Evolutionary conservation across 139 green algal species (phyloP).

Genomic region (Zygnema cylindricum): DNA sequence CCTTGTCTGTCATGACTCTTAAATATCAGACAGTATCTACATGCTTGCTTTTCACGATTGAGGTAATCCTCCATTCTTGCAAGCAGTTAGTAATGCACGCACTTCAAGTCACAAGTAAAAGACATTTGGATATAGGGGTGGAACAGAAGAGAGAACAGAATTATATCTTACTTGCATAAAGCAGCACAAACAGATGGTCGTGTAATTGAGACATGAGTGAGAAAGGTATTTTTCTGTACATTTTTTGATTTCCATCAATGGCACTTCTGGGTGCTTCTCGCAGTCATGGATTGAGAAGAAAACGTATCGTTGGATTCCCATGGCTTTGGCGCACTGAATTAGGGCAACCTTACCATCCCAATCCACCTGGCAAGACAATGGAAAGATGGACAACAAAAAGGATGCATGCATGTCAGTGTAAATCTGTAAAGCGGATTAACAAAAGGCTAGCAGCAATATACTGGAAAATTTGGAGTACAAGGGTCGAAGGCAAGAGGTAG

Average conservation of each 20-base stretch:
- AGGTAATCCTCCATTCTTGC: too few species aligned
- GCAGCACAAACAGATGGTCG: constrained; percentile 90
- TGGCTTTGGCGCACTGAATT: constrained; percentile 95
- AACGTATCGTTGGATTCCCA: constrained; percentile 96
- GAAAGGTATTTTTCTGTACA: constrained; percentile 92
- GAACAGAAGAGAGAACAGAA: too few species aligned
- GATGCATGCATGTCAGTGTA: neutral
- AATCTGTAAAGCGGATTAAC: too few species aligned
- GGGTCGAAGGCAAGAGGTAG: too few species aligned
- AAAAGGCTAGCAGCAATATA: too few species aligned
- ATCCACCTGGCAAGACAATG: constrained; percentile 73
- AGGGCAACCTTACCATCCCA: constrained; percentile 98
- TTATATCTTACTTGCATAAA: constrained; percentile 97
- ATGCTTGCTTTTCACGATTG: too few species aligned
- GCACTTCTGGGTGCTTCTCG: constrained; percentile 85
- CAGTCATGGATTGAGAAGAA: constrained; percentile 98
- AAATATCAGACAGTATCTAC: too few species aligned
- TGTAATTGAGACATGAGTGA: constrained; percentile 84
- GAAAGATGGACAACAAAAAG: neutral
- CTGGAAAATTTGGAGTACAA: too few species aligned
- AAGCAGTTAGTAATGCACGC: too few species aligned
- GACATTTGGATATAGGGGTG: too few species aligned
- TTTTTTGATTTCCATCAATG: constrained; percentile 72
- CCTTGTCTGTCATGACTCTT: too few species aligned
- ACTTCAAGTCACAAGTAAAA: too few species aligned